Evolutionary conservation across 768 basidiomycete genomes (phyloP), one percentile per base, ranked within the genome.

Genomic region (Lentinus brumalis): DNA sequence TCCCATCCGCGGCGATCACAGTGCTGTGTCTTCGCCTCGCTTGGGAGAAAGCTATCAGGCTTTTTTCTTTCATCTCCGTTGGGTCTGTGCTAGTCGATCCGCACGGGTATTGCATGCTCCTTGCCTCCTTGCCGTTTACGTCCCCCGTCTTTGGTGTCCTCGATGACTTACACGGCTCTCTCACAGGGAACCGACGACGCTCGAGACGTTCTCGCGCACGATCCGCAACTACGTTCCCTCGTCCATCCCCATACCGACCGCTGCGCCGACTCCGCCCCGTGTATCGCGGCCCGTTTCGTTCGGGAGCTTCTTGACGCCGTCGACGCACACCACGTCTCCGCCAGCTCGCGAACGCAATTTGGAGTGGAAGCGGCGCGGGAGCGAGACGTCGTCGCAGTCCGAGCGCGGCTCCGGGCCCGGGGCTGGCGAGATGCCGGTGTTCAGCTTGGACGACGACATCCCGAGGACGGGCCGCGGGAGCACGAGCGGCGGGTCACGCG

Each of bases 221-320:
- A 74, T 86, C 30, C 81, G 83, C 49, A 78, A 75, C 62, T 86
- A 86, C 56, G 80, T 84, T 8, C 85, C 83, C 4, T 75, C 79
- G 16, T 79, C 81, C 8, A 81, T 84, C 53, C 74, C 81, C 14
- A 78, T 84, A 31, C 78, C 83, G 1, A 70, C 75, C 2, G 78
- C 81, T 1, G 72, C 75, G 0, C 81, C 83, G 15, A 77, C 83
- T 16, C 80, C 82, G 0, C 80, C 82, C 1, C 76, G 77, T 14
- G 77, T 84, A 29, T 83, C 83, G 5, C 74, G 77, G 1, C 83
- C 82, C 0, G 67, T 82, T 31, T 80, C 78, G 0, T 81, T 79
- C 53, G 83, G 81, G 15, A 78, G 68, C 44, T 81, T 80, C 64
- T 74, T 79, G 63, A 45, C 70, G 8, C 70, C 74, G 40, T 16